Conservation (phyloP, 2,329 filamentous ascomycete species). For the Colletotrichum horii region DNA sequence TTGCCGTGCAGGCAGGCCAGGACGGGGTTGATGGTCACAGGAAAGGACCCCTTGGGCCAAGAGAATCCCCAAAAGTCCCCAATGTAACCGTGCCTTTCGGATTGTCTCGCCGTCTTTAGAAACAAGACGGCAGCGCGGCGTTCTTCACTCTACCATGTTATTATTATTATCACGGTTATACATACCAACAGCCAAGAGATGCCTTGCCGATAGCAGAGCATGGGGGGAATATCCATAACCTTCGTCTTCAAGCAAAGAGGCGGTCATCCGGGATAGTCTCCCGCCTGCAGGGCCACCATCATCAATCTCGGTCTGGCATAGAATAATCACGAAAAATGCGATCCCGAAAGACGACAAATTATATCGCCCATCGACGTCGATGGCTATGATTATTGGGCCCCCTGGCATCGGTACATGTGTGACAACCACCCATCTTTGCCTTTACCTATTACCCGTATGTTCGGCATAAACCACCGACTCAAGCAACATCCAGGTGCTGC, state of each 20-base stretch:
- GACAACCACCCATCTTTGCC: not conserved
- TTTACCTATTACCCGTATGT: not conserved
- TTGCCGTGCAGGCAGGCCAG: not conserved
- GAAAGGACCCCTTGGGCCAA: not conserved
- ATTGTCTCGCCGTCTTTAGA: not conserved
- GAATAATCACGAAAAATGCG: not conserved
- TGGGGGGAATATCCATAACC: not conserved
- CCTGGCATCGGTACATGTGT: not conserved
- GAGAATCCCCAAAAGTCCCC: not conserved
- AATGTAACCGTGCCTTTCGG: slow-evolving; percentile 12
- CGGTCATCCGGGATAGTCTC: not conserved
- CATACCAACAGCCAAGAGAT: not conserved
- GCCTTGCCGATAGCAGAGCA: slow-evolving; percentile 13
- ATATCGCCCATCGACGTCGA: not conserved
- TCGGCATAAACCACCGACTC: slow-evolving; percentile 14
- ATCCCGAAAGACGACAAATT: not conserved
- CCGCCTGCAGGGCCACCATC: not conserved
- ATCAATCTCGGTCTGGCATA: not conserved
- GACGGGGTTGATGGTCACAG: no score
- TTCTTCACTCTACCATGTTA: not conserved
- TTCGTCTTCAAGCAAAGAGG: not conserved
- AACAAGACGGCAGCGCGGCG: not conserved
- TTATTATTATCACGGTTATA: not conserved
- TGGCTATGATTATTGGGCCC: not conserved
- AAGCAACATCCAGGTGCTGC: not conserved